These are phyloP conservation scores for Beauveria scarabaeidicola DNA, from an alignment of 2,329 filamentous ascomycete species.

Conservation along the genomic window DNA sequence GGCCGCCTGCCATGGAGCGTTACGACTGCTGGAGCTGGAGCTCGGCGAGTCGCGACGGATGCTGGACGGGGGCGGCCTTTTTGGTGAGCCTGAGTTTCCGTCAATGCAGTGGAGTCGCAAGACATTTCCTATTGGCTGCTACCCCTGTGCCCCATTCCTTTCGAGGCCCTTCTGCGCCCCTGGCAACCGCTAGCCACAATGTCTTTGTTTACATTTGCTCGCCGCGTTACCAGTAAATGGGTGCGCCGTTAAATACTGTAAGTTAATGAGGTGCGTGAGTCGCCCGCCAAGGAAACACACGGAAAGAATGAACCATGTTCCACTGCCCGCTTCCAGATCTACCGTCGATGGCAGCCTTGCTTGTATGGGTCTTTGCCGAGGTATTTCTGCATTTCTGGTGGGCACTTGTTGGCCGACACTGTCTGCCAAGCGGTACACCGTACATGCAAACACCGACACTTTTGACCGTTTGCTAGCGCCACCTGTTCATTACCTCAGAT, in stretches of 20 bases:
- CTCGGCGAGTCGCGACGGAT: conserved; percentile 10
- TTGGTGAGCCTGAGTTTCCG: neutral
- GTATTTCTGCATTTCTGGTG: neutral
- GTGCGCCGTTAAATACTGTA: neutral
- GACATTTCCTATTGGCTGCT: neutral
- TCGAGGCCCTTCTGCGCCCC: conserved; percentile 4
- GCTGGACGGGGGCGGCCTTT: conserved; percentile 3
- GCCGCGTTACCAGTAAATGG: neutral
- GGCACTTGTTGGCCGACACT: neutral
- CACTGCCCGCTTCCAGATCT: neutral
- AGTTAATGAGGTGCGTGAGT: no score
- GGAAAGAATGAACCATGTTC: no score
- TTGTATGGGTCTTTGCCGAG: conserved; percentile 1
- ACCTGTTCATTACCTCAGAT: neutral
- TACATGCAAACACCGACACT: neutral
- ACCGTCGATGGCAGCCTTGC: neutral
- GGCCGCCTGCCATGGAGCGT: neutral
- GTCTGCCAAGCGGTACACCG: neutral
- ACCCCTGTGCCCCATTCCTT: neutral
- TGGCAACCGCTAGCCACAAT: conserved; percentile 8
- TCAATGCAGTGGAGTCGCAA: neutral
- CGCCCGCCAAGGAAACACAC: no score
- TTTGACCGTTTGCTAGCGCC: neutral
- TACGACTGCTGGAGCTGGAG: conserved; percentile 2
- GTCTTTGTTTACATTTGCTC: conserved; percentile 9